These are phyloP conservation scores for Suillus cothurnatus DNA, from an alignment of 768 basidiomycete species.

Conservation along the genomic window DNA sequence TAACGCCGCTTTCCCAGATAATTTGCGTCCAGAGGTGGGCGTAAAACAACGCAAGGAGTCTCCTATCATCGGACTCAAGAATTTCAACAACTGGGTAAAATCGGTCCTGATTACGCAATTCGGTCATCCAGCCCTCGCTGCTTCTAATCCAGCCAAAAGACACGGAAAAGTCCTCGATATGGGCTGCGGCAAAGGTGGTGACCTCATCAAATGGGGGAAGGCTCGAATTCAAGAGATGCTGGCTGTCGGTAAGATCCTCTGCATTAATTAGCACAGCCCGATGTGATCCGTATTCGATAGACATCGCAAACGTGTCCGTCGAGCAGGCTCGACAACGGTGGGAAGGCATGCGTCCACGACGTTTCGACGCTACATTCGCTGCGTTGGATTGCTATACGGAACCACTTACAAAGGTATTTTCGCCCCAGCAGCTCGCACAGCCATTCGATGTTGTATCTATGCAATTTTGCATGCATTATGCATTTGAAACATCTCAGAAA, in stretches of 20 bases:
- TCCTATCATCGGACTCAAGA: constrained; percentile 95
- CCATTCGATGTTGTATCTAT: constrained; percentile 95
- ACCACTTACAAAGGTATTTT: constrained; percentile 68
- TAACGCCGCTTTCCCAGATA: constrained; percentile 56
- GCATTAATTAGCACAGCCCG: constrained; percentile 1
- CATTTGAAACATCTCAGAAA: constrained; percentile 89
- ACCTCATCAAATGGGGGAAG: constrained; percentile 93
- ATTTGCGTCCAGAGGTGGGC: constrained; percentile 90
- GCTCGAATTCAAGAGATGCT: constrained; percentile 79
- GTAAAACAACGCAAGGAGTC: constrained; percentile 82
- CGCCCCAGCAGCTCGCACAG: constrained; percentile 56
- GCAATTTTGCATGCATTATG: constrained; percentile 99
- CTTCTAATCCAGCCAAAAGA: constrained; percentile 32
- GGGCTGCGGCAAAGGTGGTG: constrained; percentile 99
- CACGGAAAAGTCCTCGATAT: constrained; percentile 89
- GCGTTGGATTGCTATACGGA: constrained; percentile 88
- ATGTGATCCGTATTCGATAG: constrained; percentile 40
- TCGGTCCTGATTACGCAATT: constrained; percentile 93
- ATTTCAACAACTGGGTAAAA: constrained; percentile 99
- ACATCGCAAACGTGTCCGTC: constrained; percentile 87
- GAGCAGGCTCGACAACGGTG: constrained; percentile 84
- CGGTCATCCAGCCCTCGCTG: constrained; percentile 67
- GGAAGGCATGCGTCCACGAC: constrained; percentile 48
- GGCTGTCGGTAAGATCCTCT: constrained; percentile 62
- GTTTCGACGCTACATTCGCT: constrained; percentile 80